Evolutionary conservation across 331 rosid species (phyloP), one percentile per base, ranked within the genome.

Genomic region (Erythrophleum ivorense): DNA sequence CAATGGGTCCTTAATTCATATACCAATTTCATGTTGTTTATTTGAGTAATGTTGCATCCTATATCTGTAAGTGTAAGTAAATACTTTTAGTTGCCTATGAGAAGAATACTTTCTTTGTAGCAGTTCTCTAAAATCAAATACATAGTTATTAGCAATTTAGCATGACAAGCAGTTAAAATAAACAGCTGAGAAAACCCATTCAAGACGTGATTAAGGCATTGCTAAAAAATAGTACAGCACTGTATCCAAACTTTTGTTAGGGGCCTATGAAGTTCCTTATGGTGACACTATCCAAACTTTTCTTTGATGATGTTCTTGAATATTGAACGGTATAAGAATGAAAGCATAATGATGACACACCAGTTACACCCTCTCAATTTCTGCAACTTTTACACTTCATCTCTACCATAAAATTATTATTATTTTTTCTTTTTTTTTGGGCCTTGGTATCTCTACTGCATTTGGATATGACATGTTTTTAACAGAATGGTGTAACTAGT

Each of bases 41-140:
- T 12, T 60, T n/a, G 19, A 69, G 57, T 78, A 24, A 31, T 77
- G 38, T 21, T 76, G 31, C 83, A 62, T 69, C n/a, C 45, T 50
- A 45, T 77, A 64, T 64, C 18, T 77, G 82, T 60, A 50, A 77
- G 41, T 80, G 65, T 78, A 81, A 63, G 45, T 16, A 48, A 62
- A 45, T 10, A 71, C 46, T 8, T 36, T 24, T 24, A 49, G 46
- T 45, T 86, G 5, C 52, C 16, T 18, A 31, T 53, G 53, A 49
- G 21, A 63, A 68, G 67, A 73, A 41, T 13, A 64, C n/a, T 7
- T 64, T 71, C 50, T 49, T 2, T 76, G 76, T 75, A 45, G 62
- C 78, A 54, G 18, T 79, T 76, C 50, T 45, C 63, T 24, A 48
- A 80, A 82, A 75, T 15, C 43, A 74, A 29, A 66, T 69, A 31